These are phyloP conservation scores for Colletotrichum brevisporum DNA, from an alignment of 2,329 filamentous ascomycete genomes.

Conservation along the genomic window DNA sequence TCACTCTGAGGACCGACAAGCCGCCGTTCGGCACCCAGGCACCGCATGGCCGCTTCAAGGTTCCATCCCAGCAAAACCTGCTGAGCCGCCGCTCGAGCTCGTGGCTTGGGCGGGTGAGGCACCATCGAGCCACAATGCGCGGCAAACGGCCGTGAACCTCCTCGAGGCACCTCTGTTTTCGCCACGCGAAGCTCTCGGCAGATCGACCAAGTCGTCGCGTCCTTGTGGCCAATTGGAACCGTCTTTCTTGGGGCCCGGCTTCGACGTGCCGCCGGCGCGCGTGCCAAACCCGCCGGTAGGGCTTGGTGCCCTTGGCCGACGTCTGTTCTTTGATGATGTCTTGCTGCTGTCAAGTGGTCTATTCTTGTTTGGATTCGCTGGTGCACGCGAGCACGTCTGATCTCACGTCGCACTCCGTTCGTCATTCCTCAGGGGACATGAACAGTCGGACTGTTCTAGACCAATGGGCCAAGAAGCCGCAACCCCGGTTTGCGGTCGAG, in stretches of 20 bases:
- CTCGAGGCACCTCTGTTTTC: background rate
- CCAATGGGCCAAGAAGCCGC: background rate
- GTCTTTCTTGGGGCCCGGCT: conserved; percentile 19
- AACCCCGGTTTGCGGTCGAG: background rate
- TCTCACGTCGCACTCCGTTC: background rate
- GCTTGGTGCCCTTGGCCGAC: conserved; percentile 28
- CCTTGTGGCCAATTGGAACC: conserved; percentile 14
- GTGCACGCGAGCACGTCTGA: background rate
- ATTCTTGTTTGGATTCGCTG: background rate
- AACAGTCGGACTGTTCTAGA: conserved; percentile 1
- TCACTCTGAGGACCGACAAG: conserved; percentile 27
- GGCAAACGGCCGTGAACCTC: background rate
- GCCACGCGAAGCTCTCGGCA: conserved; percentile 3
- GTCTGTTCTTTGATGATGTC: conserved; percentile 17
- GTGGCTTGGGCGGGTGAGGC: conserved; percentile 20
- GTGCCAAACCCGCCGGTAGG: conserved; percentile 4
- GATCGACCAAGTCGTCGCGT: conserved; percentile 6
- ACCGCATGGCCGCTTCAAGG: background rate
- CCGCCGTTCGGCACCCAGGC: background rate
- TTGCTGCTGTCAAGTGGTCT: background rate
- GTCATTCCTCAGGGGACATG: background rate
- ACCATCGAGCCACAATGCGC: conserved; percentile 11
- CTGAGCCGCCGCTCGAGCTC: too few relatives aligned
- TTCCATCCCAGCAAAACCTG: background rate
- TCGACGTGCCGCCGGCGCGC: conserved; percentile 8